These are phyloP conservation scores for Ceratocystis papillata DNA, from an alignment of 2,329 filamentous ascomycete species.

Conservation along the genomic window DNA sequence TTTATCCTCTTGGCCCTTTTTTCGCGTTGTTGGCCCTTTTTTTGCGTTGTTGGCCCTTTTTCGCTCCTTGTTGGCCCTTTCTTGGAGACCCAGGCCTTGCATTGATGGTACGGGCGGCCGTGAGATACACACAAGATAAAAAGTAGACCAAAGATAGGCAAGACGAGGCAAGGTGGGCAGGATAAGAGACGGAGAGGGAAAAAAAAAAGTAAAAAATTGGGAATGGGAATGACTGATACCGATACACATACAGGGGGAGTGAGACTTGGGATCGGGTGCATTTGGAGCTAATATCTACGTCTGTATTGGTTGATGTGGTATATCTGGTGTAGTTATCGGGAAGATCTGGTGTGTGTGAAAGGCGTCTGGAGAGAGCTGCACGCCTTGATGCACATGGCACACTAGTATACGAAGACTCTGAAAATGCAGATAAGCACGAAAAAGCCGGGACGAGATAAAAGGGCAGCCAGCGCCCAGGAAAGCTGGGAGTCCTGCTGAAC, in stretches of 20 bases:
- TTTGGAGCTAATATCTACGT: not conserved
- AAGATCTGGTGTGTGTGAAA: not conserved
- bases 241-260: slow-evolving; percentile 9
- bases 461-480: not conserved
- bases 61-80: not conserved
- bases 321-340: not conserved
- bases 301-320: not conserved
- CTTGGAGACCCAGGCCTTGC: not conserved
- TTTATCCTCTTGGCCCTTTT: not conserved
- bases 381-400: not conserved
- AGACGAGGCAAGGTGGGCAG: not conserved
- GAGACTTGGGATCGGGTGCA: slow-evolving; percentile 2
- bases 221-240: not conserved
- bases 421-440: not conserved
- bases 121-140: not conserved
- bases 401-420: not conserved
- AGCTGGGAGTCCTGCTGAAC: not conserved
- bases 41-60: not conserved
- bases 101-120: slow-evolving; percentile 1
- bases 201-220: not conserved
- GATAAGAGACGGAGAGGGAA: no score
- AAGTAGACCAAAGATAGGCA: not conserved
- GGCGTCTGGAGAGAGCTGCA: not conserved
- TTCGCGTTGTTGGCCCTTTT: not conserved
- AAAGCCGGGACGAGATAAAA: slow-evolving; percentile 1